Base-by-base conservation (phyloP, 2,329 filamentous ascomycete genomes). In the Fusarium longipes region DNA sequence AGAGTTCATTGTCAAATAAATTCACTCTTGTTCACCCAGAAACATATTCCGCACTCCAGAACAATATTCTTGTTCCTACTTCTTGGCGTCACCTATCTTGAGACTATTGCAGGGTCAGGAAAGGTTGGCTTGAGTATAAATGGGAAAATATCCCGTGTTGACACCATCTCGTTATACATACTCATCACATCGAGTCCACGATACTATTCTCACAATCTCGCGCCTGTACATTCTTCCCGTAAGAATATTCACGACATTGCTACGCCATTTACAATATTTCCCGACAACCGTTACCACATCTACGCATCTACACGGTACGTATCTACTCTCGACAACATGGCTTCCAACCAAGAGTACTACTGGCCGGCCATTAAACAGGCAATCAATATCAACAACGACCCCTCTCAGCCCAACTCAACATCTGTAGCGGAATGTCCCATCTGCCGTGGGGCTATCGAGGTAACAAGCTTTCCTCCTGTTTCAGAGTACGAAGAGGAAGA, bases 371-470 rank as follows among this genome's bases (percentile, higher is more conserved):
- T 68, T 25, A 44, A 40, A 11, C 10, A 60, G 4, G 49, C 58
- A 1, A 64, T 63, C 8, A 10, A 48, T 7, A 44, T 44, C 3
- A 18, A 52, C 15, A 40, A 20, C 24, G 35, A 36, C 10, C 24
- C 29, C 5, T 20, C 30, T 1, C 43, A 22, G 4, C 42, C 11
- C 8, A 32, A 51, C 10, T 22, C 38, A 4, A 2, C 20, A 3
- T 40, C 56, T 24, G 24, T 15, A 5, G 58, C 45, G 6, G 38
- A 44, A 6, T 73, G 71, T 14, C 61, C 68, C 14, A 63, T 73
- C 27, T 73, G 71, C 9, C 11, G 56, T 5, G 57, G 73, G 0
- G n/a, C 30, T 0, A n/a, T 73, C 9, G 17, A 30, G 4, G 40
- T 70, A 9, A 27, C 47, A 4, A 65, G 61, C 3, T 57, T 65